Base-by-base conservation (phyloP, 345 rosid genomes). In the Salix arbutifolia region DNA sequence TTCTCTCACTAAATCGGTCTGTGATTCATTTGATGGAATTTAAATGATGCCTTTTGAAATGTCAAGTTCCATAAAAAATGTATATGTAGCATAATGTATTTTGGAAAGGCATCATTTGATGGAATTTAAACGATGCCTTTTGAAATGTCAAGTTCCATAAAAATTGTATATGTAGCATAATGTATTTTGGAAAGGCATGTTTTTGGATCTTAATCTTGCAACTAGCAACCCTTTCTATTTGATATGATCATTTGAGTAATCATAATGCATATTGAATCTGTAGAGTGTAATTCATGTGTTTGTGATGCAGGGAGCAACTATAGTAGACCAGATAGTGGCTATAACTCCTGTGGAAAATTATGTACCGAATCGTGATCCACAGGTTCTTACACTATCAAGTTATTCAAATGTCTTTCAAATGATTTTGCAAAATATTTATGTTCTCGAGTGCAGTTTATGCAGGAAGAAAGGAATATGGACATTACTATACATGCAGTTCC, bases 231-330 rank as follows among this genome's bases (percentile, higher is more conserved):
- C 58, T 56, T 33, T 53, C 31, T 13, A 46, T 46, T 46, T 13
- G 50, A 44, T 3, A 44, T 56, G 28, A 56, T 56, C 62, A 56
- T n/a, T 21, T 56, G 62, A 56, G 62, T n/a, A 56, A 56, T 56
- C 28, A n/a, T n/a, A 10, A 56, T 56, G 62, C 17, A 58, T n/a
- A 9, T 4, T 58, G 13, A n/a, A n/a, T 12, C 28, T 65, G 18
- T 58, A 40, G 65, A 33, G n/a, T 25, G 48, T 75, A 52, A 79
- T 74, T 4, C 31, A 30, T 79, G 19, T 19, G 21, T 13, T 13
- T 68, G 7, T 46, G 50, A 65, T 86, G 74, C 86, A 96, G 99
- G 97, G 98, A 69, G 98, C 99, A 58, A 96, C 99, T 52, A 87
- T 96, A 40, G 90, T 96, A 14, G 99, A 96, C 86, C 88, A 82